phyloP scores from a whole-genome alignment of 257 asterid species.

The Solanum dulcamara region DNA sequence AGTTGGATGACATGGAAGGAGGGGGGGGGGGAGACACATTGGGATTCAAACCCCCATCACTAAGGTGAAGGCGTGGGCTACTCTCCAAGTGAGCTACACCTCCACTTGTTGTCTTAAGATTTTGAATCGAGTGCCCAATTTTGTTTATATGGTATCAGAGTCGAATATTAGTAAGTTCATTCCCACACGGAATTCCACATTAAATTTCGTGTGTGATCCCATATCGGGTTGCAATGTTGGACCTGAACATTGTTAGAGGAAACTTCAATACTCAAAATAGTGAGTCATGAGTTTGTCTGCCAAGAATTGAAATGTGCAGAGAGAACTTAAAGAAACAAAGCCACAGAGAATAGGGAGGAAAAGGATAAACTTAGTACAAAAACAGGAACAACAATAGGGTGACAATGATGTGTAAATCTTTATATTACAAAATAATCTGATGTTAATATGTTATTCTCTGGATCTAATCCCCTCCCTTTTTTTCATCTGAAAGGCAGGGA shows the following conservation, averaged over 20 bases:
- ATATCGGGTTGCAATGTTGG: not conserved
- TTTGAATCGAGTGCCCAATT: not conserved
- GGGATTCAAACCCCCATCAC: no score
- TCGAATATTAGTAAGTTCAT: not conserved
- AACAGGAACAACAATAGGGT: not conserved
- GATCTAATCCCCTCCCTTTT: not conserved
- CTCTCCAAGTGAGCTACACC: no score
- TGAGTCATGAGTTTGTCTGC: not conserved
- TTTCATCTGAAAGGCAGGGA: slow-evolving; percentile 11
- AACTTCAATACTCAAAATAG: not conserved
- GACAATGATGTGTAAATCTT: not conserved
- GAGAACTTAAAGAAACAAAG: not conserved
- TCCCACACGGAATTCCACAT: not conserved
- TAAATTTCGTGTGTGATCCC: not conserved
- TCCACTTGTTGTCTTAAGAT: not conserved
- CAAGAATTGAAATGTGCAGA: not conserved
- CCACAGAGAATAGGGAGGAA: not conserved
- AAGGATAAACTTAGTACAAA: not conserved
- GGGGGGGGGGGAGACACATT: no score
- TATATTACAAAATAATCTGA: not conserved
- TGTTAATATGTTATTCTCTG: not conserved
- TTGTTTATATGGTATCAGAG: not conserved
- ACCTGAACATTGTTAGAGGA: not conserved
- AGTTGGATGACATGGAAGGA: not conserved
- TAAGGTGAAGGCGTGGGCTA: no score